Percentiles rank a stretch among this genome's conserved stretches.
Evolutionary conservation across 164 flowering plant species (phyloP).

Genomic region (Cinnamomum micranthum): DNA sequence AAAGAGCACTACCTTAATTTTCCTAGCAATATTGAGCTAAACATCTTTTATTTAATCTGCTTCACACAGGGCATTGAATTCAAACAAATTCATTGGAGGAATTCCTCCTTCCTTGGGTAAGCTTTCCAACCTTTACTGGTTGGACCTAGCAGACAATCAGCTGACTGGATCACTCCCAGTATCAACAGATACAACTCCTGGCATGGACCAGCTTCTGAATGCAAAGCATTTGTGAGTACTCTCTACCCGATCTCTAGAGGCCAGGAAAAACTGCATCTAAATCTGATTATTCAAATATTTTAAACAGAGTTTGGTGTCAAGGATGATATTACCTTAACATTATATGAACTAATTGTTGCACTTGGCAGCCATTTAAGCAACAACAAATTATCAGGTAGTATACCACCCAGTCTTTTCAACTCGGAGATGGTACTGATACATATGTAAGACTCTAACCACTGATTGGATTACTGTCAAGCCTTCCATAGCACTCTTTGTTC

Average conservation of each 20-base stretch:
- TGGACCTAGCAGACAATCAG: slow-evolving; percentile 88
- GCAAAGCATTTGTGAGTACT: slow-evolving; percentile 75
- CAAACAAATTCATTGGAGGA: slow-evolving; percentile 68
- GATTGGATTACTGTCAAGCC: not conserved
- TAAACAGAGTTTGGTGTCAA: not conserved
- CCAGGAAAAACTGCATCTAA: not conserved
- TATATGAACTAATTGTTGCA: not conserved
- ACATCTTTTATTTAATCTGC: not conserved
- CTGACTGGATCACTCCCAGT: slow-evolving; percentile 69
- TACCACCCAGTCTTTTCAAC: slow-evolving; percentile 67
- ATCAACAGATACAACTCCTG: slow-evolving; percentile 52
- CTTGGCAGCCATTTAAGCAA: slow-evolving; percentile 86
- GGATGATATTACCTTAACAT: too few species aligned
- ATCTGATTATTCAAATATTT: not conserved
- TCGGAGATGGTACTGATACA: slow-evolving; percentile 75
- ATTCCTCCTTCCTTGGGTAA: slow-evolving; percentile 80
- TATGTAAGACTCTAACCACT: slow-evolving; percentile 45
- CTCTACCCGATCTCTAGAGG: not conserved
- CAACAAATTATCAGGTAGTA: slow-evolving; percentile 72
- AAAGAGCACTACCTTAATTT: not conserved
- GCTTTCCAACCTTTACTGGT: slow-evolving; percentile 81
- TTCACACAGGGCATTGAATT: slow-evolving; percentile 69
- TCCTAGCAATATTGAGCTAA: not conserved
- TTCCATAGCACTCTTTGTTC: not conserved
- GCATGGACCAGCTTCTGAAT: slow-evolving; percentile 64